Evolutionary conservation across 2,329 filamentous ascomycete species (phyloP).

Genomic region (Trichoderma sp.): DNA sequence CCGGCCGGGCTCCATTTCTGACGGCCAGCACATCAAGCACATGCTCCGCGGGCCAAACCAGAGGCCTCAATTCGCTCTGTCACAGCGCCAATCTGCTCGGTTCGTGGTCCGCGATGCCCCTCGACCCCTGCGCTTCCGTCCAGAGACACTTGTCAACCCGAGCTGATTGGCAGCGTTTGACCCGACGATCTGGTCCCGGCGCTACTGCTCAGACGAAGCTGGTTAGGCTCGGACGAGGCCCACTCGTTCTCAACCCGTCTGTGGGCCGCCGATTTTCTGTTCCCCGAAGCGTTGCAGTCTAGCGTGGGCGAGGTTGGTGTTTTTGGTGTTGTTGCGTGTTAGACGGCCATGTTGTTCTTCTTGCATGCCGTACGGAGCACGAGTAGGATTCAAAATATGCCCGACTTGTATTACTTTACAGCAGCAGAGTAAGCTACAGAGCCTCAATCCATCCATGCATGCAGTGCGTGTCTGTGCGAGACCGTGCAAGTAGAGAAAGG

Average conservation of each 20-base stretch:
- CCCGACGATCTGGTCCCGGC: constrained; percentile 40
- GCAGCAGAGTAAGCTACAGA: neutral
- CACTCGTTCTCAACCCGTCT: constrained; percentile 25
- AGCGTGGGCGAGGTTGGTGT: neutral
- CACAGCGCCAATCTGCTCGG: constrained; percentile 21
- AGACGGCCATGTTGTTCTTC: neutral
- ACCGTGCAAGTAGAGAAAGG: neutral
- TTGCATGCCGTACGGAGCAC: neutral
- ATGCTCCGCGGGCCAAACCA: neutral
- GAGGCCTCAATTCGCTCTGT: neutral
- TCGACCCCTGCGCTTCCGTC: constrained; percentile 2
- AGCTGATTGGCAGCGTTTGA: constrained; percentile 24
- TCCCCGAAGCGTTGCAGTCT: neutral
- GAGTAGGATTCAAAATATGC: neutral
- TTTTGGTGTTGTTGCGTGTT: neutral
- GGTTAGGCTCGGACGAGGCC: constrained; percentile 25
- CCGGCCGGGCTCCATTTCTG: neutral
- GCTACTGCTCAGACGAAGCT: constrained; percentile 35
- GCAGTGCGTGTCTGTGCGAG: neutral
- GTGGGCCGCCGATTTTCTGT: constrained; percentile 13
- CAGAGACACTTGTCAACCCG: neutral
- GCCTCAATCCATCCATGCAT: neutral
- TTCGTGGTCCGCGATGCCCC: constrained; percentile 18
- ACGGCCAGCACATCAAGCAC: neutral
- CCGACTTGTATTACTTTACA: neutral